Base-by-base conservation (phyloP, 2,329 filamentous ascomycete genomes). In the Talaromyces rugulosus region DNA sequence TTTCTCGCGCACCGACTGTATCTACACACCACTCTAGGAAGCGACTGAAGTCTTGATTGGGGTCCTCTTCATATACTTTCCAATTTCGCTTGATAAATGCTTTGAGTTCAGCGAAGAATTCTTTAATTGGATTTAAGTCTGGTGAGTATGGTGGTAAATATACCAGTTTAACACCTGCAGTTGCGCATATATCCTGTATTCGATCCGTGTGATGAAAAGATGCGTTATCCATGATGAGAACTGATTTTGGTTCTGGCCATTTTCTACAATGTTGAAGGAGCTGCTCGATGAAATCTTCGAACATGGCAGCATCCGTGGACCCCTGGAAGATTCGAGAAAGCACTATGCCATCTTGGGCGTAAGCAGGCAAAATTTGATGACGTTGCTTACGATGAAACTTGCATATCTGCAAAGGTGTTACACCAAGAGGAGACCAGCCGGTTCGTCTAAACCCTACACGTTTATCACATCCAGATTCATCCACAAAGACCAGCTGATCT, bases 371-470 rank as follows among this genome's bases (percentile, higher is more conserved):
- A 59, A 74, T 73, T 42, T 72, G 66, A 65, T 68, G 71, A 6
- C 65, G 59, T 55, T 68, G 57, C 11, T 64, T 65, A 40, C 63
- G 63, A 8, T 68, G 66, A 51, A 70, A 69, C 16, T 63, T 53
- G 5, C 65, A 61, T 8, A 69, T 58, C 62, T 71, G 61, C 27
- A 70, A 47, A 16, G 69, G 72, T 14, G 70, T 66, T 40, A 70
- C 64, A 16, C 74, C 70, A 7, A 64, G 63, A 14, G 71, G 74
- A 59, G 73, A 71, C 75, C 71, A 78, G 70, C 66, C 23, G 67
- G 66, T 63, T 72, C 76, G 61, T 78, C 71, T n/a, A 65, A 68
- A 76, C 3, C 74, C 70, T 62, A 76, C 4, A 12, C 12, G 12
- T 44, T 33, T 33, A 8, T 33, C 7, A n/a, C n/a, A n/a, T n/a